phyloP scores from a whole-genome alignment of 2,329 filamentous ascomycete genomes.

The Hymenoscyphus repandus region DNA sequence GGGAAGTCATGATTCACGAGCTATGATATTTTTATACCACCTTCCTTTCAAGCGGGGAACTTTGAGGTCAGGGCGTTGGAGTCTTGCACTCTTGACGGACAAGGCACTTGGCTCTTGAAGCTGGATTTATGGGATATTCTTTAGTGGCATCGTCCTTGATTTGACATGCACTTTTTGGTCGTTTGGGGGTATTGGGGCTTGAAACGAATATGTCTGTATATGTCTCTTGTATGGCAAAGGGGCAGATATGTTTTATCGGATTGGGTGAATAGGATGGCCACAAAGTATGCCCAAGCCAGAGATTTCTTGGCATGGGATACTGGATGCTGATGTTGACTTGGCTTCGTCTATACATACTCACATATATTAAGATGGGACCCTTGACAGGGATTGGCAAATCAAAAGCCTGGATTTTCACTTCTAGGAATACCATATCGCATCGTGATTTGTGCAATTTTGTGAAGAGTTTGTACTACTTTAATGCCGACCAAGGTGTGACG shows the following conservation, averaged over 20 bases:
- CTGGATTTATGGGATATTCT: background rate
- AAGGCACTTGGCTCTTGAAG: no score
- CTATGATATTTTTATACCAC: constrained; percentile 7
- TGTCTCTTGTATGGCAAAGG: background rate
- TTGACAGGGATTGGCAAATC: background rate
- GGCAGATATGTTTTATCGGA: background rate
- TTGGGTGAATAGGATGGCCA: background rate
- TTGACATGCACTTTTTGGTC: background rate
- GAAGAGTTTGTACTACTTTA: background rate
- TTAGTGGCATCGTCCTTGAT: background rate
- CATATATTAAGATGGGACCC: background rate
- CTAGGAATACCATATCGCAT: background rate
- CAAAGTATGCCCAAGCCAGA: background rate
- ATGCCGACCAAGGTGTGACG: no score
- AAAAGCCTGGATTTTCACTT: background rate
- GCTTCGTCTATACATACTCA: background rate
- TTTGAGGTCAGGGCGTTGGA: background rate
- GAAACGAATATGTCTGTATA: background rate
- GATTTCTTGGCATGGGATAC: background rate
- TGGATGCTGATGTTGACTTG: background rate
- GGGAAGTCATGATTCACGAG: constrained; percentile 15
- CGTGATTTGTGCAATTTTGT: background rate
- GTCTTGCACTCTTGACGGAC: background rate
- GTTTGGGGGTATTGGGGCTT: background rate
- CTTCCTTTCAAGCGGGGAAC: background rate